A percentile compares a stretch with the other conserved stretches of the same genome.
Conservation (phyloP, 2,329 filamentous ascomycete genomes). For the Albophoma yamanashiensis region DNA sequence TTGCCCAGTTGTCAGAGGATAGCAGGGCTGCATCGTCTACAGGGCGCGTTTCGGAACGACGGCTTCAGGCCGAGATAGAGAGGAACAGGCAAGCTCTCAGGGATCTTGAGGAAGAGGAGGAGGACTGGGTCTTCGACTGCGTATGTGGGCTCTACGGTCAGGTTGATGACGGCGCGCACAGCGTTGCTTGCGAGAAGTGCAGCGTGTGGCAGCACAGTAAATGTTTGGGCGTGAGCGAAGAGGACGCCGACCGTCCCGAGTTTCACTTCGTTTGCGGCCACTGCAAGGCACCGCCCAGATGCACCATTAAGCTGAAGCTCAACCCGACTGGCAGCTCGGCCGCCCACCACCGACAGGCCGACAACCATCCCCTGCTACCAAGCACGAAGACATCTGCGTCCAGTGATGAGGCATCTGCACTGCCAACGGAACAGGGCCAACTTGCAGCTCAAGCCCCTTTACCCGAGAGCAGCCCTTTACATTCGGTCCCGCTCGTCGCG, state of each 20-base stretch:
- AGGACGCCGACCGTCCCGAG: slow-evolving; percentile 71
- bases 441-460: background rate
- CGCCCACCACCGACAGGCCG: background rate
- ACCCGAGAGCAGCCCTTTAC: background rate
- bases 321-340: background rate
- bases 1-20: slow-evolving; percentile 68
- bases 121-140: slow-evolving; percentile 92
- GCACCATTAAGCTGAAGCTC: slow-evolving; percentile 44
- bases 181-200: slow-evolving; percentile 86
- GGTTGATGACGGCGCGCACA: slow-evolving; percentile 89
- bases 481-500: background rate
- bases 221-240: slow-evolving; percentile 70
- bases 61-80: slow-evolving; percentile 73
- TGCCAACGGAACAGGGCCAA: background rate
- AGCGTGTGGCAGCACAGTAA: slow-evolving; percentile 96
- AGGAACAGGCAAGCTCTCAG: slow-evolving; percentile 67
- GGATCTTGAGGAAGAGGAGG: slow-evolving; percentile 62
- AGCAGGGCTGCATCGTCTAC: slow-evolving; percentile 48
- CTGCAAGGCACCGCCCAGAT: slow-evolving; percentile 53
- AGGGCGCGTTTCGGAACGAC: slow-evolving; percentile 63
- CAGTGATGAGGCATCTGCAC: background rate
- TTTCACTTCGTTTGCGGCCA: slow-evolving; percentile 79
- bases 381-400: background rate
- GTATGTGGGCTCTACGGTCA: slow-evolving; percentile 83
- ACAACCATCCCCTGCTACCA: background rate